phyloP scores from a whole-genome alignment of 2,329 filamentous ascomycete species.

The Sporothrix globosa region DNA sequence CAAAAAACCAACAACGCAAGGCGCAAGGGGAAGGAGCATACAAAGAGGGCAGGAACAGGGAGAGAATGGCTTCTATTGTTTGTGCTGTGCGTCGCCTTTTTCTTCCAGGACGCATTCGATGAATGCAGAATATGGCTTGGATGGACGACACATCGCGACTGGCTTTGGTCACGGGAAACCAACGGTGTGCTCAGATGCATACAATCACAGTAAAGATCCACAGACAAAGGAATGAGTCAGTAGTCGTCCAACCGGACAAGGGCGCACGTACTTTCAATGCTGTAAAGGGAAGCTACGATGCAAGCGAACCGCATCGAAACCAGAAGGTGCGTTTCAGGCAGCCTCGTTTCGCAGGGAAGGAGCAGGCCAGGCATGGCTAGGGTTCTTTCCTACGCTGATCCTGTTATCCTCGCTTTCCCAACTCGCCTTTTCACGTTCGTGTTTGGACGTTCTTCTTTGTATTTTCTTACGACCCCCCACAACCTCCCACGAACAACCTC shows the following conservation, averaged over 20 bases:
- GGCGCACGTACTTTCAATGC: neutral
- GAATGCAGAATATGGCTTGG: neutral
- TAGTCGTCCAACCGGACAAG: neutral
- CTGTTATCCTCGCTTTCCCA: conserved; percentile 27
- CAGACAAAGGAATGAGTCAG: neutral
- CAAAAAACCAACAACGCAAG: neutral
- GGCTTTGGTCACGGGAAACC: conserved; percentile 7
- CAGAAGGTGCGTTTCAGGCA: conserved; percentile 1
- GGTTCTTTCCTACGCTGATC: conserved; percentile 28
- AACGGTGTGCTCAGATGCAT: neutral
- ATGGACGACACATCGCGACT: neutral
- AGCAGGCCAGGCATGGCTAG: neutral
- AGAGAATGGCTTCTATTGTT: neutral
- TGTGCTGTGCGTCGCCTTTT: neutral
- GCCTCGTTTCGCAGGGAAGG: neutral
- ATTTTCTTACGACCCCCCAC: neutral
- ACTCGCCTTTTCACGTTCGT: neutral
- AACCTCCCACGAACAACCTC: neutral
- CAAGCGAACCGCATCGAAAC: neutral
- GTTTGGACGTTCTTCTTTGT: neutral
- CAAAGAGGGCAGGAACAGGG: conserved; percentile 11
- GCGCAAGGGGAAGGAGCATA: neutral
- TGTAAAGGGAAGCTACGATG: conserved; percentile 6
- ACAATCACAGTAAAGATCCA: neutral
- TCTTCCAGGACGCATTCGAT: neutral